Evolutionary conservation across 768 basidiomycete genomes (phyloP).

Genomic region (Lentinula sp.): DNA sequence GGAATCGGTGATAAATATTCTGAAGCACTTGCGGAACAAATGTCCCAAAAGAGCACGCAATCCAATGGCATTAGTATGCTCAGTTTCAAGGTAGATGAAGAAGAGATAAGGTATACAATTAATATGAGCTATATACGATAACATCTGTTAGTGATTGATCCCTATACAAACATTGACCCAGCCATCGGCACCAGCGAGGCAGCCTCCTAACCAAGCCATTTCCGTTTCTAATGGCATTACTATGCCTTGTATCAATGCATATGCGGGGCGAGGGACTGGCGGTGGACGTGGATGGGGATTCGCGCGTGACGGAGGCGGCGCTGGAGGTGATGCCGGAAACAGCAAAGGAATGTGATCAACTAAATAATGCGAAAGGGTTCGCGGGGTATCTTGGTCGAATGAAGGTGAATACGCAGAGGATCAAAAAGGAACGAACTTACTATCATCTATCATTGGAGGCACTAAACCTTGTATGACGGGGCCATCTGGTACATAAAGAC

Average conservation of each 20-base stretch:
- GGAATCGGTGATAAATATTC: no score
- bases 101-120: not conserved
- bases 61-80: not conserved
- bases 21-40: no score
- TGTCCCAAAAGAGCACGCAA: no score
- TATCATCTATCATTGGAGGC: conserved; percentile 71
- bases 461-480: conserved; percentile 89
- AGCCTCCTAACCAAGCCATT: conserved; percentile 91
- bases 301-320: conserved; percentile 34
- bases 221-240: conserved; percentile 79
- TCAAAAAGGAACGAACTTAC: conserved; percentile 32
- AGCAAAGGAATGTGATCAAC: conserved; percentile 73
- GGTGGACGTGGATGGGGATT: conserved; percentile 31
- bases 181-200: conserved; percentile 89
- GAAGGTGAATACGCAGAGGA: conserved; percentile 1
- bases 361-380: conserved; percentile 67
- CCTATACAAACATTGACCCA: conserved; percentile 91
- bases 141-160: conserved; percentile 23
- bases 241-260: conserved; percentile 82
- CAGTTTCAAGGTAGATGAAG: not conserved
- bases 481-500: conserved; percentile 85
- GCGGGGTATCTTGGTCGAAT: conserved; percentile 48
- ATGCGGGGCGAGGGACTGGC: conserved; percentile 51
- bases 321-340: conserved; percentile 51
- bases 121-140: not conserved